Base-by-base conservation (phyloP, 352 stramenopile species). In the Globisporangium cylindrosporum region DNA sequence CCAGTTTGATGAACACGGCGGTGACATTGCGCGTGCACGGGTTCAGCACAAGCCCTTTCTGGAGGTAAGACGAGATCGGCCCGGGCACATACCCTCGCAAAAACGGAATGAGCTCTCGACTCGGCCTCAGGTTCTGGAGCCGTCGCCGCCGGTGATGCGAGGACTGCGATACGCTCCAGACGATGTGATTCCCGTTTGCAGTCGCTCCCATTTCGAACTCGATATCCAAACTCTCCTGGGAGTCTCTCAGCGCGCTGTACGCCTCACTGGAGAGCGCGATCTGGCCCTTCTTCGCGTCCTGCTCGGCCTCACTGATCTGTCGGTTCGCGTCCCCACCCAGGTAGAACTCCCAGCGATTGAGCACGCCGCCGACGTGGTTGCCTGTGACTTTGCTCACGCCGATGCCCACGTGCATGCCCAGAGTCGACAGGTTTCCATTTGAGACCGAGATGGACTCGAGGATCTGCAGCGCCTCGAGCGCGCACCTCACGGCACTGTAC, bases 291-390 rank as follows among this genome's bases (percentile, higher is more conserved):
- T 73, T 67, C 0, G 89, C 84, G 60, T 89, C 80, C 48, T 87
- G 77, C 24, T 96, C 88, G 0, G 88, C 84, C 34, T 74, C 66
- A 46, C 84, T 91, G 81, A 94, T 93, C 48, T 97, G 86, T 0
- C 84, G 59, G 55, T 93, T 94, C n/a, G 84, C 89, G 46, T 91
- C 81, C 27, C 90, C 90, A 14, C 84, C 89, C 15, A 96, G 61
- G 60, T 95, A 95, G 63, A 96, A 96, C 61, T 97, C 90, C 88
- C 88, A 97, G 0, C 89, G 81, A 53, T 94, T 85, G 6, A 92
- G 66, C 12, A 95, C 75, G 4, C 90, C 90, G 1, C 90, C 90
- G 2, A 97, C 85, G 68, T 95, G 86, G 59, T 93, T 93, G 1
- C 82, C 84, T 0, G 86, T 87, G 49, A 96, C 73, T 32, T 81